A percentile compares a stretch with the other conserved stretches of the same genome.
Evolutionary conservation across 2,329 filamentous ascomycete genomes (phyloP).

Genomic region (Tolypocladium ophioglossoides): DNA sequence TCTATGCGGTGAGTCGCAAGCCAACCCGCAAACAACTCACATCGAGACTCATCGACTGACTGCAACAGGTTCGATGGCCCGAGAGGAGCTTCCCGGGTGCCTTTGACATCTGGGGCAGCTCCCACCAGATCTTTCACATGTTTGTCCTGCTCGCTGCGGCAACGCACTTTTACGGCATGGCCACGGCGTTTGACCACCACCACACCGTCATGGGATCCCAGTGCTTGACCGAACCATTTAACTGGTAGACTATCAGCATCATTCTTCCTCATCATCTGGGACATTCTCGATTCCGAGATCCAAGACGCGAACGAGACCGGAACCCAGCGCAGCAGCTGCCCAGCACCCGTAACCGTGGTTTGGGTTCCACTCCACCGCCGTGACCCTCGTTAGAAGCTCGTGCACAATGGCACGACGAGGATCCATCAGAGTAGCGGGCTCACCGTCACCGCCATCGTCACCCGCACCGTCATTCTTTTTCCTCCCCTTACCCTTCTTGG

Average conservation of each 20-base stretch:
- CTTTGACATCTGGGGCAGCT: slow-evolving; percentile 88
- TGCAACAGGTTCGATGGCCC: slow-evolving; percentile 58
- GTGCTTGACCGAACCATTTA: slow-evolving; percentile 25
- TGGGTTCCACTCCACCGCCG: slow-evolving; percentile 56
- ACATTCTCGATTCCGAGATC: slow-evolving; percentile 45
- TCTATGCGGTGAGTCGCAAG: slow-evolving; percentile 62
- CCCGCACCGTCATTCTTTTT: slow-evolving; percentile 16
- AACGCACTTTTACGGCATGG: slow-evolving; percentile 70
- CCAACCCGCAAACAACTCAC: background rate
- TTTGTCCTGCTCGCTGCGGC: slow-evolving; percentile 75
- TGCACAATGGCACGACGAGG: slow-evolving; percentile 40
- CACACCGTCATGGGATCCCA: slow-evolving; percentile 49
- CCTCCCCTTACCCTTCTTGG: slow-evolving; percentile 26
- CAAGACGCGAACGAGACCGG: slow-evolving; percentile 55
- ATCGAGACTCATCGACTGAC: background rate
- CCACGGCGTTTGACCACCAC: slow-evolving; percentile 78
- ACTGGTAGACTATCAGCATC: slow-evolving; percentile 1
- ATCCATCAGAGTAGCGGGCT: slow-evolving; percentile 19
- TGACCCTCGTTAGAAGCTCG: slow-evolving; percentile 53
- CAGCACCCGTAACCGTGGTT: slow-evolving; percentile 55
- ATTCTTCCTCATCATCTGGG: slow-evolving; percentile 1
- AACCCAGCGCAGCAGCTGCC: slow-evolving; percentile 56
- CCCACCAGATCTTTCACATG: slow-evolving; percentile 93
- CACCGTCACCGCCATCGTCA: slow-evolving; percentile 20
- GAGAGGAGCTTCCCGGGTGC: slow-evolving; percentile 67